Percentiles rank a stretch among this genome's conserved stretches.
These are phyloP conservation scores for Ustilago sp. DNA, from an alignment of 1,284 basidiomycete genomes.

Conservation along the genomic window DNA sequence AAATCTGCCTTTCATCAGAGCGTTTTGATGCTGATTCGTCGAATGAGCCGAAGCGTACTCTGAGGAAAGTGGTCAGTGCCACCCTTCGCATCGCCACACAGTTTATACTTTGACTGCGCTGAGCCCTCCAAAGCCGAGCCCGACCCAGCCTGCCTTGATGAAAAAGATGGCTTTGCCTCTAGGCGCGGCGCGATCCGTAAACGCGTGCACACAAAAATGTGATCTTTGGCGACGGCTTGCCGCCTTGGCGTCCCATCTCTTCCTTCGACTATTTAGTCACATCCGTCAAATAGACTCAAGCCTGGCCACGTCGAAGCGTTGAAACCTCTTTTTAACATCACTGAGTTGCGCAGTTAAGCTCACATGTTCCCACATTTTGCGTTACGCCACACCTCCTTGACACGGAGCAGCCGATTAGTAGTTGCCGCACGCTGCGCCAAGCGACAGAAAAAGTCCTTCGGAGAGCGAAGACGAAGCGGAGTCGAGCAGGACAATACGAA, in stretches of 20 bases:
- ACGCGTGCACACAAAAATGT: not conserved
- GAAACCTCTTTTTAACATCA: not conserved
- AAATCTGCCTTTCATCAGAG: no score
- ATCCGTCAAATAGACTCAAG: not conserved
- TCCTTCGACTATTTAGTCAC: not conserved
- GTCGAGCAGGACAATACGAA: no score
- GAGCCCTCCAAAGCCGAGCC: no score
- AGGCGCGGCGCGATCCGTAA: not conserved
- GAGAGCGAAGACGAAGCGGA: not conserved
- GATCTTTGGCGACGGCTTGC: conserved; percentile 21
- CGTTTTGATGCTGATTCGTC: no score
- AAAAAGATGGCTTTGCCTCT: no score
- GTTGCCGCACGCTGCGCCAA: not conserved
- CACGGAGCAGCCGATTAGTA: not conserved
- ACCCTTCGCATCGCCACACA: no score
- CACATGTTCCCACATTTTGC: not conserved
- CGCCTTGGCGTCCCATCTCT: not conserved
- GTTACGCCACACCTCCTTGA: not conserved
- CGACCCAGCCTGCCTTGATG: no score
- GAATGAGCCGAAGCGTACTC: no score
- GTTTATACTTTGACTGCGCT: no score
- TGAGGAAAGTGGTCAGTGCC: no score
- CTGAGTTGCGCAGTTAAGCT: not conserved
- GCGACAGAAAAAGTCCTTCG: not conserved
- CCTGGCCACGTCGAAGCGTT: not conserved